Percentiles rank a stretch among this genome's conserved stretches.
Conservation (phyloP, 2,329 filamentous ascomycete genomes). For the Elsinoe perseae region DNA sequence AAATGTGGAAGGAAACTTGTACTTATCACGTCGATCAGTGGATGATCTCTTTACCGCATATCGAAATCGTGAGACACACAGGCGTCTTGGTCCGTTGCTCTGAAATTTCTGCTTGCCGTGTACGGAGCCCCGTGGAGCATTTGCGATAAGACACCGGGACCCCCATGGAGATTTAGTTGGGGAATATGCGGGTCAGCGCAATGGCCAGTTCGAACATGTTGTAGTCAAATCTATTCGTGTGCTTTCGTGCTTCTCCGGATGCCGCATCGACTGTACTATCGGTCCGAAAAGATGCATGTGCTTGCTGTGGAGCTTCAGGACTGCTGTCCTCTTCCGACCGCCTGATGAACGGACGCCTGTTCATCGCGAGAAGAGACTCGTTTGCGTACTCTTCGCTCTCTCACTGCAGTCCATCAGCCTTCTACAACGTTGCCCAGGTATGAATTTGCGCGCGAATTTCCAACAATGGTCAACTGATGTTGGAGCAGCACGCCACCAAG, state of each 20-base stretch:
- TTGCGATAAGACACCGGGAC: not conserved
- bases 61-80: not conserved
- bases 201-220: not conserved
- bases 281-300: not conserved
- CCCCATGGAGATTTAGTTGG: not conserved
- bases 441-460: not conserved
- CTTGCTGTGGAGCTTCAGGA: not conserved
- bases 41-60: slow-evolving; percentile 4
- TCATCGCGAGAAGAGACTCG: too few relatives aligned
- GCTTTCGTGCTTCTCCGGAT: not conserved
- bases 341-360: not conserved
- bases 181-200: not conserved
- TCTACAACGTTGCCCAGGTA: not conserved
- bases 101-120: slow-evolving; percentile 3
- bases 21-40: not conserved
- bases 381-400: too few relatives aligned
- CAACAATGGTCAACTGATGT: not conserved
- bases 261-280: not conserved
- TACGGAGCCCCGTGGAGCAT: slow-evolving; percentile 3
- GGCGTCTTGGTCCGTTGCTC: not conserved
- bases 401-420: too few relatives aligned
- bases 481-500: not conserved
- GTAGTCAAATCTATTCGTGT: not conserved
- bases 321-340: not conserved
- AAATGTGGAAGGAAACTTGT: not conserved